Conservation (phyloP, 2,329 filamentous ascomycete genomes). For the Trichophyton mentagrophytes region DNA sequence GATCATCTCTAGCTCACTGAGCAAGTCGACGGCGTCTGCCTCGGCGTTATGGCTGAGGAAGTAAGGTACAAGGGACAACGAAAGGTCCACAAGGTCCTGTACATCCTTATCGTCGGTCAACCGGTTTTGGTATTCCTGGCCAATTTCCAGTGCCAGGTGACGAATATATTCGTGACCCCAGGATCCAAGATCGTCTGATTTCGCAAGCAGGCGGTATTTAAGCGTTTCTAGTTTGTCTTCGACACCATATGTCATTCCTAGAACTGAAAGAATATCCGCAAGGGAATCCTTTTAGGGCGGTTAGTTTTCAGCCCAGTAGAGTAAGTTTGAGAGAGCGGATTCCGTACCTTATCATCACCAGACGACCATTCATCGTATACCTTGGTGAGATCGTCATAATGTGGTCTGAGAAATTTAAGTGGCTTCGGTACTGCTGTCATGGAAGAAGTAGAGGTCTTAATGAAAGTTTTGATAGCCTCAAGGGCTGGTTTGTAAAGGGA, state of each 20-base stretch:
- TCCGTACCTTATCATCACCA: conserved; percentile 65
- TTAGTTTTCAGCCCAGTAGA: background rate
- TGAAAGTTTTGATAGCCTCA: conserved; percentile 93
- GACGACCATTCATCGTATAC: conserved; percentile 81
- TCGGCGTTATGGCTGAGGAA: conserved; percentile 97
- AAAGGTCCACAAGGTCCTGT: conserved; percentile 74
- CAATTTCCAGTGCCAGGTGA: conserved; percentile 89
- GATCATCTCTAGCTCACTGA: conserved; percentile 96
- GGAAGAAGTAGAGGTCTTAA: conserved; percentile 97
- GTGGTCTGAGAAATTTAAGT: conserved; percentile 90
- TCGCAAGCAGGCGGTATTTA: conserved; percentile 83
- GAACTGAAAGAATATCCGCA: conserved; percentile 89
- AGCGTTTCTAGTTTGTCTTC: conserved; percentile 92
- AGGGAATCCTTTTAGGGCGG: conserved; percentile 48
- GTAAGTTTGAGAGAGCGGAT: conserved; percentile 5
- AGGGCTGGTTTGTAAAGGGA: conserved; percentile 83
- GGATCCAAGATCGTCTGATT: conserved; percentile 81
- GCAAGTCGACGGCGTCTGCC: conserved; percentile 89
- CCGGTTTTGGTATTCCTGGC: conserved; percentile 81
- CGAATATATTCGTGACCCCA: conserved; percentile 99
- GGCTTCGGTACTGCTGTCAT: conserved; percentile 99
- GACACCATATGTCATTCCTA: conserved; percentile 97
- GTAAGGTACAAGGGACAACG: conserved; percentile 73
- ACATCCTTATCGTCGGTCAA: conserved; percentile 72
- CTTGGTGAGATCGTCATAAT: conserved; percentile 80